Evolutionary conservation across 106 monocot species (phyloP).

Genomic region (Dendrobium huoshanense): DNA sequence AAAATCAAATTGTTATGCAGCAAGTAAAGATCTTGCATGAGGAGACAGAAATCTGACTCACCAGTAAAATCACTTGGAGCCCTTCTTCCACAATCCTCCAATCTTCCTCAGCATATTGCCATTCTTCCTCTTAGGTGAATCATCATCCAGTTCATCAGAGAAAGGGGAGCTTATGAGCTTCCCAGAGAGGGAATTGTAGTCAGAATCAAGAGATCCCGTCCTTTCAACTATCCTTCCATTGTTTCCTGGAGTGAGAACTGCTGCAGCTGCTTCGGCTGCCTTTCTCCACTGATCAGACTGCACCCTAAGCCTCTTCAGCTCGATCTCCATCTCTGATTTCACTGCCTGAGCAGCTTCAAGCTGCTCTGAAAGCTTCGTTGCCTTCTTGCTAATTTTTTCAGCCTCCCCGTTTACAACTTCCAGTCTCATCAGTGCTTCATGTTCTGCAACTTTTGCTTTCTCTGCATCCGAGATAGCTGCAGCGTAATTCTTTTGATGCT

Average conservation of each 20-base stretch:
- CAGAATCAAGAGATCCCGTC: constrained; percentile 52
- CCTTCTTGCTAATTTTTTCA: constrained; percentile 39
- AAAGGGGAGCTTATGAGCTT: constrained; percentile 75
- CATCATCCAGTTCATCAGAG: constrained; percentile 56
- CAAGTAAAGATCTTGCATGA: background rate
- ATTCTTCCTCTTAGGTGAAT: constrained; percentile 62
- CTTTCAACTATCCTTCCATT: constrained; percentile 43
- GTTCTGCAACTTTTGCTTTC: constrained; percentile 55
- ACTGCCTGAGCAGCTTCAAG: constrained; percentile 49
- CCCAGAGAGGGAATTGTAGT: constrained; percentile 35
- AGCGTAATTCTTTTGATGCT: constrained; percentile 30
- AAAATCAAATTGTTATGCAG: background rate
- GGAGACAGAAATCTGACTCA: background rate
- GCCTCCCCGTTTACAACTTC: constrained; percentile 46
- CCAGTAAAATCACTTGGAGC: constrained; percentile 30
- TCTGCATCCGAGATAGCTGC: constrained; percentile 38
- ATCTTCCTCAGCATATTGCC: constrained; percentile 54
- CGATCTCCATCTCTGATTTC: constrained; percentile 61
- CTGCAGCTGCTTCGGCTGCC: constrained; percentile 91
- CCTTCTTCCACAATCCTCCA: constrained; percentile 78
- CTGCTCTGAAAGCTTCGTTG: constrained; percentile 43
- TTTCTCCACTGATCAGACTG: constrained; percentile 98
- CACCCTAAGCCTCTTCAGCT: constrained; percentile 64
- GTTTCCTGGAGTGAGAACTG: constrained; percentile 46
- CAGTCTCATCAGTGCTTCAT: constrained; percentile 49